Evolutionary conservation across 257 asterid genomes (phyloP), one percentile per base, ranked within the genome.

Genomic region (Fraxinus americana): DNA sequence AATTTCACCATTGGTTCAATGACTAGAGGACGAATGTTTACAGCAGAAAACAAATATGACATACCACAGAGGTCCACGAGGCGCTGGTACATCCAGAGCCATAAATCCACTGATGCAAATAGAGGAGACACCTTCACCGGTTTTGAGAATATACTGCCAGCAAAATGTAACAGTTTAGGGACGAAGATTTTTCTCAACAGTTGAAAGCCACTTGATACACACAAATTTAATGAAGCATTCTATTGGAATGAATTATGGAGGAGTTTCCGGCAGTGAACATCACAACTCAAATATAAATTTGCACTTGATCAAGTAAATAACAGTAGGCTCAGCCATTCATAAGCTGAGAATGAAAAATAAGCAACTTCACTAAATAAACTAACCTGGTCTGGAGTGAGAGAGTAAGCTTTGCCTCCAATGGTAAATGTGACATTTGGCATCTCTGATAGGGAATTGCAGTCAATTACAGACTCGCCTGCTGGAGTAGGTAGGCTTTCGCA

Each of bases 41-140:
- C 16, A 0, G 57, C 57, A 50, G 13, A 66, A 38, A 34, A 67
- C 21, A 11, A 27, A 71, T 4, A 59, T 21, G 59, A 77, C 89
- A 13, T 86, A 95, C 99, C 99, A 95, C 13, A 95, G 89, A 70
- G 99, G 99, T 59, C 99, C 99, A 9, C 90, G 89, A 71, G 99
- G 98, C 48, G 97, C 85, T 2, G 96, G 89, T 35, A 95, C 83
- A 67, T 95, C 99, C 78, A 95, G 74, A 73, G 99, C 97, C 92
- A 87, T 87, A 87, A 95, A 95, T 69, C 97, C 98, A 71, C 99
- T 95, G 80, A 95, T 71, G 83, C 99, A 95, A 48, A 90, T 63
- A 27, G 91, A 70, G n/a, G 88, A 72, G 67, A 65, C 16, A 41
- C 96, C 99, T 75, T 87, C 87, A 25, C 94, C 98, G 9, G 84